Base-by-base conservation (phyloP, 306 rosid species). In the Dryas octopetala region DNA sequence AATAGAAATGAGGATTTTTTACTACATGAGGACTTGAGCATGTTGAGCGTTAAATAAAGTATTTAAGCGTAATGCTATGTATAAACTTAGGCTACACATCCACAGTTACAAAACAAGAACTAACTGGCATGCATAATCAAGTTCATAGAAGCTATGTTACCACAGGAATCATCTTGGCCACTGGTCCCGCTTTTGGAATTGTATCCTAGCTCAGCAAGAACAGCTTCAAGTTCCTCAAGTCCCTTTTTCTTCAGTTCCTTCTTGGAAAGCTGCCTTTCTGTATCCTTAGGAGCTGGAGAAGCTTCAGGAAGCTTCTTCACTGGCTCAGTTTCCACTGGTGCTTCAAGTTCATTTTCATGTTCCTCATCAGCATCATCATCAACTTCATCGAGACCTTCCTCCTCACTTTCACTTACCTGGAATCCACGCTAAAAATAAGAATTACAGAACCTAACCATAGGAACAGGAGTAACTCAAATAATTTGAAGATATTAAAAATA, bases 181-280 rank as follows among this genome's bases (percentile, higher is more conserved):
- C 85, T 71, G 64, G 78, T 60, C 79, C 79, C 93, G n/a, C 9
- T 81, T 54, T 61, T 79, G 64, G n/a, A 72, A 28, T 75, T 3
- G 10, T 28, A 81, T 65, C 96, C 96, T 61, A 91, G 79, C 81
- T 91, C 96, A 64, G 93, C 93, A 80, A 91, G 89, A 85, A 89
- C 89, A 62, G 93, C 96, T 0, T 88, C 96, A 66, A 91, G 93
- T 76, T 88, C 96, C 82, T 85, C 87, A 71, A 90, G 96, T n/a
- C 74, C 96, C 73, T 90, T 90, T 65, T 90, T 90, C 88, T 90
- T 90, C 83, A 85, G 75, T 78, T 90, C 96, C 83, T 90, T 90
- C 84, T 90, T 90, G 6, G 96, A 90, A 59, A 90, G 96, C 74
- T 90, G 96, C 71, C 96, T 84, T 76, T 90, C 96, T 6, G 91